Base-by-base conservation (phyloP, 192 early-diverging fungal species). In the Coemansia reversa region DNA sequence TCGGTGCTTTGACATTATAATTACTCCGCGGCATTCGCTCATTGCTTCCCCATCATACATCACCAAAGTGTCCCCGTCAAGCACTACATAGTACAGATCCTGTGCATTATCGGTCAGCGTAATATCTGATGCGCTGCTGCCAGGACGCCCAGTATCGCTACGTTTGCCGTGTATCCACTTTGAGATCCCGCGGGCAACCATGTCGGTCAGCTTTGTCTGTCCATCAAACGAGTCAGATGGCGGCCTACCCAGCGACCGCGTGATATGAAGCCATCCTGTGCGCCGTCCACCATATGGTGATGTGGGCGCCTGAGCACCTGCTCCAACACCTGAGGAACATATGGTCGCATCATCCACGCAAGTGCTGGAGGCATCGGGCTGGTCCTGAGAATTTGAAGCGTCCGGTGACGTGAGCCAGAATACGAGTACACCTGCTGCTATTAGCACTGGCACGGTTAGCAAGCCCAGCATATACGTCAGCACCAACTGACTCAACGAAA, bases 11-110 rank as follows among this genome's bases (percentile, higher is more conserved):
- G 85, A 72, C 70, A 94, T 65, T 9, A 84, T 78, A n/a, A 94
- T 87, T 3, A 94, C 89, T 12, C 88, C 85, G n/a, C 85, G 83
- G 72, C 92, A 93, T 50, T 93, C 90, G 19, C 80, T 48, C 75
- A 89, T 86, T 9, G 85, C 74, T 51, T 93, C 94, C 39, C 86
- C 84, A 48, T 91, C 88, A 65, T 96, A 96, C 55, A 96, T 73
- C 42, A 91, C 90, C 53, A 96, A 78, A n/a, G 88, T 89, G 29
- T 89, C 85, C 58, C 90, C 87, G 35, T 88, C 89, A 57, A 96
- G 73, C 0, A 92, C 90, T 3, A 79, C 92, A 67, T 87, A 96
- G 56, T 86, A 86, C 20, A 79, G 72, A 56, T 89, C 85, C 30
- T 71, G 65, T 2, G 62, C 54, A 18, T 25, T 32, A 28, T 75